Conservation (phyloP, 1,139 yeast species). For the Suhomyces choctaworum region DNA sequence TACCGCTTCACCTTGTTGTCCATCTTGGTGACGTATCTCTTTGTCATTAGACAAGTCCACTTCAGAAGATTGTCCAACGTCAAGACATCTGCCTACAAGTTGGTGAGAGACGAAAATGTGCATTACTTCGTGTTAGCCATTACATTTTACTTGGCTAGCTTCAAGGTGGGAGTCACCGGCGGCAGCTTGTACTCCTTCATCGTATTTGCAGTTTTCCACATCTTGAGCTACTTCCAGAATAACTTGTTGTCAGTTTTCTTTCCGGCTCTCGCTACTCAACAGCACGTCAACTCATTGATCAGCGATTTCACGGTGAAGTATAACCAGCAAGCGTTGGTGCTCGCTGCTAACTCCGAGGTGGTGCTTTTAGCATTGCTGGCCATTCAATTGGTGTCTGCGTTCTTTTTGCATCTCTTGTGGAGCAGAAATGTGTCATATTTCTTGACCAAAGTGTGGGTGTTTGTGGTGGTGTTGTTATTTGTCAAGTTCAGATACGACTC, state of each 20-base stretch:
- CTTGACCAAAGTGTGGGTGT: conserved; percentile 22
- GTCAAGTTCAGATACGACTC: conserved; percentile 47
- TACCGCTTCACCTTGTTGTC: conserved; percentile 43
- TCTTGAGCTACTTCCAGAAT: conserved; percentile 49
- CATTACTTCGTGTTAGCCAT: conserved; percentile 50
- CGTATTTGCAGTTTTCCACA: conserved; percentile 60
- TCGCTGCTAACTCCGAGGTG: conserved; percentile 51
- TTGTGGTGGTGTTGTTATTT: conserved; percentile 38
- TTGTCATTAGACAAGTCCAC: conserved; percentile 50
- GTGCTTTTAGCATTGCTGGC: conserved; percentile 28
- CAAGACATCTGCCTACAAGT: conserved; percentile 8
- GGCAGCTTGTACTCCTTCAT: conserved; percentile 53
- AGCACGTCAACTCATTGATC: conserved; percentile 24
- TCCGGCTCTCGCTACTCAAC: conserved; percentile 16
- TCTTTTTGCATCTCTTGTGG: conserved; percentile 18
- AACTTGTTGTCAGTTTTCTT: conserved; percentile 17
- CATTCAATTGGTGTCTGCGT: conserved; percentile 25
- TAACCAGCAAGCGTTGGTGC: conserved; percentile 46
- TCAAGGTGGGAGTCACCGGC: conserved; percentile 30
- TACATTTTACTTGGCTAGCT: conserved; percentile 34
- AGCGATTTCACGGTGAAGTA: conserved; percentile 37
- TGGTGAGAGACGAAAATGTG: conserved; percentile 49
- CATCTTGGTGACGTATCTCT: conserved; percentile 46
- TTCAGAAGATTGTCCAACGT: conserved; percentile 28
- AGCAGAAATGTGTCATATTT: conserved; percentile 20